These are phyloP conservation scores for Flaveria brownii DNA, from an alignment of 129 eudicot genomes.

Conservation along the genomic window DNA sequence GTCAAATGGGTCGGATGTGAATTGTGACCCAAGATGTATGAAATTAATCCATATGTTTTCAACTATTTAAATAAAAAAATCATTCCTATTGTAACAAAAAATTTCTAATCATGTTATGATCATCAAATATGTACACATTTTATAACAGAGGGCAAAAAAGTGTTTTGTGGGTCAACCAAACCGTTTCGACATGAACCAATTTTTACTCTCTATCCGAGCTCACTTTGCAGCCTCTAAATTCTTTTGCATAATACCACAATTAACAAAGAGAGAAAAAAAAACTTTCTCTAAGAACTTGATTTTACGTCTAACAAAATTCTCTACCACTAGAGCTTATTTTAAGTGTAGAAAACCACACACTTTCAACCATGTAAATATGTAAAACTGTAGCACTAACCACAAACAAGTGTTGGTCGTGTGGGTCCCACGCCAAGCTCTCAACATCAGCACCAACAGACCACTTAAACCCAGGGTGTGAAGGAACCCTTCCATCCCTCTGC, in stretches of 20 bases:
- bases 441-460: slow-evolving; percentile 76
- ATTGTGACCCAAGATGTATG: too few species aligned
- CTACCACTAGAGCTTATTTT: background rate
- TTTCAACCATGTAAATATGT: background rate
- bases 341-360: background rate
- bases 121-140: background rate
- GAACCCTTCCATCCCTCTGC: slow-evolving; percentile 72
- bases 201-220: background rate
- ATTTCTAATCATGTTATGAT: background rate
- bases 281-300: background rate
- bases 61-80: background rate
- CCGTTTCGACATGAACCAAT: background rate
- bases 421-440: slow-evolving; percentile 66
- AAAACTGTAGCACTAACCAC: slow-evolving; percentile 52
- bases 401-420: slow-evolving; percentile 58
- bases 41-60: too few species aligned
- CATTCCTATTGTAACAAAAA: background rate
- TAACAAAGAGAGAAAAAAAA: background rate
- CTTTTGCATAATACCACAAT: background rate
- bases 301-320: background rate
- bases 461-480: slow-evolving; percentile 68
- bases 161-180: background rate
- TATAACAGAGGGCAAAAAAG: background rate
- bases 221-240: background rate
- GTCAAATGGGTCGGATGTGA: background rate